These are phyloP conservation scores for Yamadazyma buinensis DNA, from an alignment of 1,139 yeast species.

Conservation along the genomic window DNA sequence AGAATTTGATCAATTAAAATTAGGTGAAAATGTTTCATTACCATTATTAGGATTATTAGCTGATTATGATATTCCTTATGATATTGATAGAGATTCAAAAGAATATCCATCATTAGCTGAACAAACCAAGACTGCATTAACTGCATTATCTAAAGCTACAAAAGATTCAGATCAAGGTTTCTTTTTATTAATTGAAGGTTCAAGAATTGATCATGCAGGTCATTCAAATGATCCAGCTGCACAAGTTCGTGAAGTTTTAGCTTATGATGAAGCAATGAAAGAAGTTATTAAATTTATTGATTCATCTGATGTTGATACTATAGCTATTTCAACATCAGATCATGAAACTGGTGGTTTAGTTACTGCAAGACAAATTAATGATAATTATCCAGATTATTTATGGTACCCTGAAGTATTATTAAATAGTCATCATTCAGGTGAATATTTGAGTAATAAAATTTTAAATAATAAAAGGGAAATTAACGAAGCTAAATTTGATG, in stretches of 20 bases:
- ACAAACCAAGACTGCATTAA: constrained; percentile 65
- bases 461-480: constrained; percentile 16
- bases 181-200: constrained; percentile 78
- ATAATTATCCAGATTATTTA: constrained; percentile 29
- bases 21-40: constrained; percentile 57
- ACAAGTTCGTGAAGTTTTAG: constrained; percentile 53
- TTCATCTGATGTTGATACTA: constrained; percentile 62
- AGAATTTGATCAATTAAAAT: constrained; percentile 49
- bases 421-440: constrained; percentile 71
- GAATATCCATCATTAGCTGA: constrained; percentile 73
- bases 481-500: constrained; percentile 21
- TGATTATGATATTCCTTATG: constrained; percentile 73
- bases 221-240: constrained; percentile 89
- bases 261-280: constrained; percentile 68
- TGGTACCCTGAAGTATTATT: constrained; percentile 76
- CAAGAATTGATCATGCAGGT: constrained; percentile 90
- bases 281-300: constrained; percentile 68
- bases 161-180: constrained; percentile 71
- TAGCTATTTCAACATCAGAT: constrained; percentile 75
- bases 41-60: constrained; percentile 76
- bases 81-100: constrained; percentile 59
- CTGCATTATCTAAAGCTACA: constrained; percentile 61
- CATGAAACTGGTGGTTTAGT: constrained; percentile 89
- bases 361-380: constrained; percentile 67
- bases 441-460: constrained; percentile 45